These are phyloP conservation scores for Phanerodontia chrysosporium DNA, from an alignment of 768 basidiomycete genomes.

Conservation along the genomic window DNA sequence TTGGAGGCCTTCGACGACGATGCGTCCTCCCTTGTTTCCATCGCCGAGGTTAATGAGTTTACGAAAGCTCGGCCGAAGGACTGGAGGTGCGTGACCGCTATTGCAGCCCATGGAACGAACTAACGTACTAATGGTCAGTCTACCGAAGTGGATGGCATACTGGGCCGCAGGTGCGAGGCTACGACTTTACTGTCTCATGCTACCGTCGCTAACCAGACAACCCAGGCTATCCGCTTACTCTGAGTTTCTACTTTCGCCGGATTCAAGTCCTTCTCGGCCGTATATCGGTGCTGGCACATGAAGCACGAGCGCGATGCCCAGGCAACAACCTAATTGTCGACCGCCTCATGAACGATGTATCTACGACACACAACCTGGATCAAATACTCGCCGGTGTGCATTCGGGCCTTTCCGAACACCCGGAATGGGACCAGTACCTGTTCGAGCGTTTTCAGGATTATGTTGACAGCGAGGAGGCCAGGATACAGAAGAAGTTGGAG, in stretches of 20 bases:
- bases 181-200: not conserved
- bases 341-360: not conserved
- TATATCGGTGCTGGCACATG: constrained; percentile 1
- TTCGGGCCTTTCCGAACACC: not conserved
- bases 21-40: constrained; percentile 16
- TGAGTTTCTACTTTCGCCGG: constrained; percentile 15
- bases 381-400: constrained; percentile 11
- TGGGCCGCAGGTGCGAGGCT: constrained; percentile 19
- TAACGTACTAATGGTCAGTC: too few relatives aligned
- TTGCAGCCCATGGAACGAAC: too few relatives aligned
- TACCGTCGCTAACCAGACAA: not conserved
- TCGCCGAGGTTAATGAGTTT: constrained; percentile 21
- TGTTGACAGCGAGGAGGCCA: constrained; percentile 6
- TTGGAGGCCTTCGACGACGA: constrained; percentile 23
- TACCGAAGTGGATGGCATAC: constrained; percentile 17
- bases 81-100: constrained; percentile 18
- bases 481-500: constrained; percentile 1
- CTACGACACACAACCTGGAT: constrained; percentile 1
- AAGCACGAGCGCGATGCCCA: not conserved
- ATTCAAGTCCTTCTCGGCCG: constrained; percentile 10
- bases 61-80: constrained; percentile 14
- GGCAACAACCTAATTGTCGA: not conserved
- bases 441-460: constrained; percentile 4
- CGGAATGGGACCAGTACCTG: constrained; percentile 1
- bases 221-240: constrained; percentile 13